phyloP scores from a whole-genome alignment of 495 filamentous ascomycete species.

The Aspergillus avenaceus region DNA sequence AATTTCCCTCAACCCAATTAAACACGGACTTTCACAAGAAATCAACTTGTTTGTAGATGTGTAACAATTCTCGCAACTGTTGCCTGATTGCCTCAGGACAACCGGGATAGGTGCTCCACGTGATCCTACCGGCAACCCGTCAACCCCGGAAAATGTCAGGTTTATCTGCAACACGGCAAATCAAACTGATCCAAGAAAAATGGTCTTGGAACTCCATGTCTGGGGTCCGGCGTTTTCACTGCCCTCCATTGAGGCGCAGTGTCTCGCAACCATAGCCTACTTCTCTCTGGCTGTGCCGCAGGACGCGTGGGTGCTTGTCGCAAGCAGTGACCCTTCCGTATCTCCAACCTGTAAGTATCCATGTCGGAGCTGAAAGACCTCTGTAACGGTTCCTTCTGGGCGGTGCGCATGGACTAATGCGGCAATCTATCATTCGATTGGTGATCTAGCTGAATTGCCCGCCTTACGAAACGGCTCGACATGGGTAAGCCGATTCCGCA shows the following conservation, averaged over 20 bases:
- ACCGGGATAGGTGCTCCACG: conserved; percentile 14
- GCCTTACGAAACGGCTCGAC: conserved; percentile 59
- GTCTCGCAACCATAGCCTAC: conserved; percentile 71
- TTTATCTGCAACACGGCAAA: conserved; percentile 15
- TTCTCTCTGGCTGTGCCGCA: conserved; percentile 53
- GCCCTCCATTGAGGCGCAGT: conserved; percentile 88
- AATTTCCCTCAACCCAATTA: neutral
- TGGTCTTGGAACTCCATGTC: conserved; percentile 77
- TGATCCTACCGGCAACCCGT: conserved; percentile 17
- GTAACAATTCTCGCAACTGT: neutral
- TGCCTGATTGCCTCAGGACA: conserved; percentile 6
- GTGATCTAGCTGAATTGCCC: conserved; percentile 63
- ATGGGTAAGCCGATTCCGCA: conserved; percentile 67
- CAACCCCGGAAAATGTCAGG: conserved; percentile 13
- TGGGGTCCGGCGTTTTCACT: conserved; percentile 88
- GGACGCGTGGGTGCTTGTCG: conserved; percentile 69
- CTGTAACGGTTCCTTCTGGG: no score
- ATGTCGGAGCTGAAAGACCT: neutral
- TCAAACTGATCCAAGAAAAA: conserved; percentile 19
- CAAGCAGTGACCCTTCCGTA: conserved; percentile 68
- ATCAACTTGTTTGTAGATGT: neutral
- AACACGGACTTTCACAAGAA: neutral
- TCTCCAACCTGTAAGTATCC: conserved; percentile 67
- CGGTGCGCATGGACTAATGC: conserved; percentile 9
- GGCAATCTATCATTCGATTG: conserved; percentile 2